A percentile compares a stretch with the other conserved stretches of the same genome.
phyloP scores from a whole-genome alignment of 805 yeast genomes.

The Candida ficus region DNA sequence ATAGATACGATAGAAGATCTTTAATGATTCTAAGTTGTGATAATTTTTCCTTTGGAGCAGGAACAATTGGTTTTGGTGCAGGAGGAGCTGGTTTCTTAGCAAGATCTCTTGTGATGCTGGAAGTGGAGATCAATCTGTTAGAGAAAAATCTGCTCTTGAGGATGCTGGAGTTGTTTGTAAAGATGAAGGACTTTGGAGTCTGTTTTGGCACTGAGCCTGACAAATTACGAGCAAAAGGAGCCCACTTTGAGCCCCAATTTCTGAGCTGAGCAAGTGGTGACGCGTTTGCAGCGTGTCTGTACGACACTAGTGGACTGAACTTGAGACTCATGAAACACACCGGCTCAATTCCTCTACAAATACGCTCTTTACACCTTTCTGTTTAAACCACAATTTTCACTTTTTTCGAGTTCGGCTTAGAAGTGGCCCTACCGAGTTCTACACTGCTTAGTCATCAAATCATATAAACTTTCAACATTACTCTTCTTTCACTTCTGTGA shows the following conservation, averaged over 20 bases:
- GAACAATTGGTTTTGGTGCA: not conserved
- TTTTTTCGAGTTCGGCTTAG: too few relatives aligned
- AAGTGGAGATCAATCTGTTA: conserved; percentile 6
- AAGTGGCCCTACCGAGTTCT: too few relatives aligned
- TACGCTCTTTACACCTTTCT: too few relatives aligned
- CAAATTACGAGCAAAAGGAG: not conserved
- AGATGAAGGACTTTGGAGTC: not conserved
- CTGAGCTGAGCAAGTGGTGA: not conserved
- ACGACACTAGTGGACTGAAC: not conserved
- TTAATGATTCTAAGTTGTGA: conserved; percentile 49
- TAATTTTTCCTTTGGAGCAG: conserved; percentile 17
- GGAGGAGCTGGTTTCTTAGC: not conserved
- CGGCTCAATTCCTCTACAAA: too few relatives aligned
- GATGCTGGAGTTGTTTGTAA: conserved; percentile 1
- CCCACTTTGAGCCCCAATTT: not conserved
- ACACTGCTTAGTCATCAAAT: too few relatives aligned
- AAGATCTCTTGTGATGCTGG: not conserved
- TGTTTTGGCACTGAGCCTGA: not conserved
- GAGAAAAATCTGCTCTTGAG: not conserved
- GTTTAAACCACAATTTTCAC: too few relatives aligned
- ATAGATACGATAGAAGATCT: conserved; percentile 62
- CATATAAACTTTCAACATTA: too few relatives aligned
- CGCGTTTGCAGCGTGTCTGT: not conserved
- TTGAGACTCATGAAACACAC: conserved; percentile 1
- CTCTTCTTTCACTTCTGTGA: not conserved